A percentile compares a stretch with the other conserved stretches of the same genome.
Conservation (phyloP, 176 grass and related monocot genomes). For the Triticum dicoccoides region DNA sequence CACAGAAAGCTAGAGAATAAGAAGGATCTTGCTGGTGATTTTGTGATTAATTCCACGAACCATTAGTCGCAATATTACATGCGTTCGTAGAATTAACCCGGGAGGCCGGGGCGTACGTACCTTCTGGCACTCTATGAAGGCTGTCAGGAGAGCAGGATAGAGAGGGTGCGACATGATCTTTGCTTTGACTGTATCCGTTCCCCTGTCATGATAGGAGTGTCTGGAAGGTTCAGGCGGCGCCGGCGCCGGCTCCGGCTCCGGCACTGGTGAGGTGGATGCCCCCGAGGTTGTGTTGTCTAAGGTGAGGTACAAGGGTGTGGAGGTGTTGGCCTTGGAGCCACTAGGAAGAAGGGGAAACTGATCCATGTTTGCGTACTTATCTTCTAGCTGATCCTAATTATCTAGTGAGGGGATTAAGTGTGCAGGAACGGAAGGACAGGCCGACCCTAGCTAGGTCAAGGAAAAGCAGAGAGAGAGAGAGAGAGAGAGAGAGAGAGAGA, state of each 20-base stretch:
- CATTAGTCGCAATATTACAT: constrained; percentile 11
- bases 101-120: neutral
- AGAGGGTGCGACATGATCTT: constrained; percentile 81
- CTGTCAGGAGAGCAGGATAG: constrained; percentile 68
- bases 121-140: constrained; percentile 88
- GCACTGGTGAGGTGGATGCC: constrained; percentile 11
- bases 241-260: neutral
- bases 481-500: neutral
- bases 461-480: neutral
- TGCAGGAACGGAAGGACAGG: constrained; percentile 15
- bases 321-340: constrained; percentile 39
- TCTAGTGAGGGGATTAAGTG: constrained; percentile 23
- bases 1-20: neutral
- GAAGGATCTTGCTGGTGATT: neutral
- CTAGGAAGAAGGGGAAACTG: constrained; percentile 39
- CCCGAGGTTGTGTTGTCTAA: constrained; percentile 24
- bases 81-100: neutral
- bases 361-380: constrained; percentile 46
- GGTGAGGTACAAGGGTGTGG: constrained; percentile 32
- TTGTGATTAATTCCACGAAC: neutral
- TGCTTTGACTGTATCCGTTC: constrained; percentile 52
- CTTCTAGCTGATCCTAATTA: constrained; percentile 30
- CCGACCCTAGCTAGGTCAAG: constrained; percentile 31
- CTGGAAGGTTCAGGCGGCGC: constrained; percentile 20
- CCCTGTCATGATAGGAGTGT: constrained; percentile 14